Base-by-base conservation (phyloP, 768 basidiomycete species). In the Pholiota microspora region DNA sequence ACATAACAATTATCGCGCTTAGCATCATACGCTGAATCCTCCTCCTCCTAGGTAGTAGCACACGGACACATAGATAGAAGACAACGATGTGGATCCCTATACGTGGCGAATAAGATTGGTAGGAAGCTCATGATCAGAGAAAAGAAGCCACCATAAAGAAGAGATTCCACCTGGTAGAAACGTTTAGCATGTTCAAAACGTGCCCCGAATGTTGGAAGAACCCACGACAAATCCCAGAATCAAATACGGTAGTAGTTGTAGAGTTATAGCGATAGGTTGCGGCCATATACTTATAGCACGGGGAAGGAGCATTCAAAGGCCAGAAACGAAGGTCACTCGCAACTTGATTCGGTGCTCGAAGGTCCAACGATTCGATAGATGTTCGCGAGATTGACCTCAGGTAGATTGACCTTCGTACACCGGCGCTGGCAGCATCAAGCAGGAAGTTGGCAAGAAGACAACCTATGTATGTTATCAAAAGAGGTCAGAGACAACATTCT, bases 11-110 rank as follows among this genome's bases (percentile, higher is more conserved):
- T 12, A 49, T n/a, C 15, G 34, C 48, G 23, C 48, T 34, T 4
- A 49, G 34, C 48, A 49, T 49, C 31, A 49, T 35, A 2, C 34
- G 29, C 23, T 49, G 48, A 24, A 49, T 18, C 21, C 25, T 49
- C 18, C 48, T 35, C 13, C 34, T 32, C 15, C 29, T 32, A 10
- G 48, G 48, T 6, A 49, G 34, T 5, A 49, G 12, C 4, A 36
- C 24, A 23, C 48, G 32, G 15, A 49, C 29, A 21, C 48, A 49
- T 12, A 49, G 18, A 13, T 15, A 49, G 23, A 49, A 34, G 48
- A 49, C 2, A 25, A 49, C 34, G 10, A 49, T 13, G 9, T 49
- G 48, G 24, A 36, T 32, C n/a, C 48, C 48, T 49, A 35, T 34
- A 12, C 40, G 21, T 16, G 40, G 7, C 23, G 7, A 10, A 10